Base-by-base conservation (phyloP, 305 asterid species). In the Fraxinus ornus region DNA sequence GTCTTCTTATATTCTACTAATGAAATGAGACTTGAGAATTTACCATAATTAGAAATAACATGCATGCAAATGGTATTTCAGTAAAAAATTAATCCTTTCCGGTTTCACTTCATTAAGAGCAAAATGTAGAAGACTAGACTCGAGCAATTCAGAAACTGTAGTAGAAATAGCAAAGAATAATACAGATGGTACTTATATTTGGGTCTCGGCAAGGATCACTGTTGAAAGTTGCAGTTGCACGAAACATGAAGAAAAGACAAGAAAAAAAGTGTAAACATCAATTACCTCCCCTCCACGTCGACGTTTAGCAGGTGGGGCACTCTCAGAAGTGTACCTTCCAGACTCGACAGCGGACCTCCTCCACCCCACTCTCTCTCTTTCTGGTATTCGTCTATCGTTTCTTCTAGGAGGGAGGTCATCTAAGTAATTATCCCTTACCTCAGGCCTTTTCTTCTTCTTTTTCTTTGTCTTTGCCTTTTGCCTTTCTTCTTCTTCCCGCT, bases 271-370 rank as follows among this genome's bases (percentile, higher is more conserved):
- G 66, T 17, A 17, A 33, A 78, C 77, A 84, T 72, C 83, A 89
- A 90, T 88, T 72, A 97, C 99, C 98, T 94, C 95, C 88, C 99
- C 99, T 49, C 92, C 97, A 76, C 97, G 93, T 39, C 98, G 90
- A 83, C 99, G 93, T 82, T 97, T 97, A 72, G 93, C 22, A 83
- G 97, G 86, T 75, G 93, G 97, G 84, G 89, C 86, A 85, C 82
- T 89, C 77, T 90, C 94, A 4, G 88, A 85, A 85, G 84, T 76
- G 71, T 82, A 89, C 85, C 89, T 89, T 36, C 77, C 97, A 60
- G 88, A 83, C 30, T 94, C 98, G 1, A 85, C 86, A 64, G 87
- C 90, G 7, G 89, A 85, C 87, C 89, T 89, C 89, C 94, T 89
- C 91, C 91, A 89, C 62, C 87, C 85, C 28, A 76, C 68, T 81